Base-by-base conservation (phyloP, 2,329 filamentous ascomycete genomes). In the Cryphonectria carpinicola region DNA sequence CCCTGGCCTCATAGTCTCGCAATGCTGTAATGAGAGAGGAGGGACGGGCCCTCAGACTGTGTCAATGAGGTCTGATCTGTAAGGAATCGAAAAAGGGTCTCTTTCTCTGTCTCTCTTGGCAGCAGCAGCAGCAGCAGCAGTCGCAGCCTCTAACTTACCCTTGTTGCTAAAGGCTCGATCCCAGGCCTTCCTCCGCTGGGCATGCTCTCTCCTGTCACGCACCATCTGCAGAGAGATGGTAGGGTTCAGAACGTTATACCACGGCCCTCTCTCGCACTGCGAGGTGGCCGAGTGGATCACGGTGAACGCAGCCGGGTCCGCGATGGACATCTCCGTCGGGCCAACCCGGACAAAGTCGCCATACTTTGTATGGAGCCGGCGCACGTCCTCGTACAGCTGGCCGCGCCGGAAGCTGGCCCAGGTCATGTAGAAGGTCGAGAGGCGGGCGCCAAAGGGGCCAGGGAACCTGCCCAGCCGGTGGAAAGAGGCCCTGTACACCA, bases 101-200 rank as follows among this genome's bases (percentile, higher is more conserved):
- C 7, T 49, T 4, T 49, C 17, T 11, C 22, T 11, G 22, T 11
- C 46, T 19, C 46, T 22, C 19, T 39, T 13, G 7, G 35, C n/a
- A 46, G 35, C n/a, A 11, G 19, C 28, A 46, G 35, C n/a, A 11
- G 19, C 28, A 39, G 37, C 37, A 39, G 37, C 10, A 39, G 37
- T 7, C 2, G 37, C 37, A 39, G 10, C 10, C 37, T 39, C 37
- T 39, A 14, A 69, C 70, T 62, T 64, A 67, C 70, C 77, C 68
- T 79, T 79, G 25, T 75, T 73, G 32, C 75, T 75, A 39, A 81
- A 79, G 0, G 74, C 79, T 61, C 74, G 75, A 65, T 80, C 79
- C 79, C 80, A 82, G 13, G 75, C 74, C 71, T 78, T 80, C 25
- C 80, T 78, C 10, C 79, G 75, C 4, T 72, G 75, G 0, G 75